These are phyloP conservation scores for Aurantiochytrium sp. DNA, from an alignment of 108 stramenopile species.

Conservation along the genomic window DNA sequence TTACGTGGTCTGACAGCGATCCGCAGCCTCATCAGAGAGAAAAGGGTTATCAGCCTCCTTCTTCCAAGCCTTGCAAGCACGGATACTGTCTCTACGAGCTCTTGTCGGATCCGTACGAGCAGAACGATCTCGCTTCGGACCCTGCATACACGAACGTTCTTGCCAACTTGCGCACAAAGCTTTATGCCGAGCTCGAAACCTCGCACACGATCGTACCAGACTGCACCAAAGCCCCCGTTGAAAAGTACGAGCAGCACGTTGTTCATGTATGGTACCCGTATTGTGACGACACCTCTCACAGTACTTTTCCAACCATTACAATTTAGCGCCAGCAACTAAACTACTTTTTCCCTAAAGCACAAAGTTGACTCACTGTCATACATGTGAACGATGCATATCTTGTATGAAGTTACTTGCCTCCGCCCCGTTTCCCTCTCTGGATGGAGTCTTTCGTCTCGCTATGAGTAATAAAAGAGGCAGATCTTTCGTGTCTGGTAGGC, in stretches of 20 bases:
- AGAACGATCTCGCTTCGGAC: background rate
- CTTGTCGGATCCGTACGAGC: background rate
- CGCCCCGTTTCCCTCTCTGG: too few relatives aligned
- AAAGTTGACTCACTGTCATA: too few relatives aligned
- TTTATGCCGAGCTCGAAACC: background rate
- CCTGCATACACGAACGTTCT: background rate
- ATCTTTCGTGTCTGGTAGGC: too few relatives aligned
- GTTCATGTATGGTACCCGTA: background rate
- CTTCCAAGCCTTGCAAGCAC: background rate
- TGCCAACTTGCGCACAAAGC: background rate
- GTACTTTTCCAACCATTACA: too few relatives aligned
- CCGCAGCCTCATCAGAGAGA: background rate
- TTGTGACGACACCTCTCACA: background rate
- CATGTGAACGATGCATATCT: too few relatives aligned
- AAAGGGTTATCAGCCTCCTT: background rate
- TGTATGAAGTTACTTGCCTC: too few relatives aligned
- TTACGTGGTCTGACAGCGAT: background rate
- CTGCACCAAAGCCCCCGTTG: background rate
- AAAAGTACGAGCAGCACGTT: background rate
- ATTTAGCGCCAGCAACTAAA: too few relatives aligned
- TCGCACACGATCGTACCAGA: background rate
- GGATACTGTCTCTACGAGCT: background rate
- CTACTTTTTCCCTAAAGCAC: too few relatives aligned
- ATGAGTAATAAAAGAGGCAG: too few relatives aligned
- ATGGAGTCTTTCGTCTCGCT: too few relatives aligned